Base-by-base conservation (phyloP, 129 eudicot species). In the Artemisia argyi region DNA sequence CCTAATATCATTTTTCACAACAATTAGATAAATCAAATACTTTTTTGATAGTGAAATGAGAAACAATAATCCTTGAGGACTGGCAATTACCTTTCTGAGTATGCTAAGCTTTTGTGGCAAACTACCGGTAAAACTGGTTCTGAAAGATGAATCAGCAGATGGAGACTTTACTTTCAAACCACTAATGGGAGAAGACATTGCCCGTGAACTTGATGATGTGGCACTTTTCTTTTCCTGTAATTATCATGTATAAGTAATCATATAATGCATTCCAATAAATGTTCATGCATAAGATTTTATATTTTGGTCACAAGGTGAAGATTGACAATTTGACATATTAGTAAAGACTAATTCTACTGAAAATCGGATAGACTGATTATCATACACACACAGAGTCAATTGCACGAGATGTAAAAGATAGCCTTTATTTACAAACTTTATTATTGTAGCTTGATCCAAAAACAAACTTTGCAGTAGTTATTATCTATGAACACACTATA, bases 91-190 rank as follows among this genome's bases (percentile, higher is more conserved):
- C 86, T 90, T 93, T 57, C 96, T 90, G 18, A 93, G 66, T 16
- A 78, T 20, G 78, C 91, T 81, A 56, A 93, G 92, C 50, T 78
- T 93, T 77, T 83, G 86, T 28, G 97, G 92, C 66, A 93, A 73
- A 61, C 84, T 90, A 68, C 84, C 72, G 54, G 86, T 70, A 26
- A 85, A 68, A 67, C 84, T 74, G 49, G 84, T 79, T 61, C 82
- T 75, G 65, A 82, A 80, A 46, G 73, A 64, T 44, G 83, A 83
- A 77, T 81, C 77, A 85, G 52, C 71, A 74, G 70, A 55, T 18
- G 72, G 74, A 66, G 84, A 80, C 68, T 77, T 60, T 60, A 42
- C 64, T 62, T 73, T 81, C 35, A 51, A 68, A 42, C 61, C 71
- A 53, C 56, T 61, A 54, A 22, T 75, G 5, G 84, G 79, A 76